Conservation (phyloP, 805 yeast genomes). For the Maudiozyma pseudohumilis region DNA sequence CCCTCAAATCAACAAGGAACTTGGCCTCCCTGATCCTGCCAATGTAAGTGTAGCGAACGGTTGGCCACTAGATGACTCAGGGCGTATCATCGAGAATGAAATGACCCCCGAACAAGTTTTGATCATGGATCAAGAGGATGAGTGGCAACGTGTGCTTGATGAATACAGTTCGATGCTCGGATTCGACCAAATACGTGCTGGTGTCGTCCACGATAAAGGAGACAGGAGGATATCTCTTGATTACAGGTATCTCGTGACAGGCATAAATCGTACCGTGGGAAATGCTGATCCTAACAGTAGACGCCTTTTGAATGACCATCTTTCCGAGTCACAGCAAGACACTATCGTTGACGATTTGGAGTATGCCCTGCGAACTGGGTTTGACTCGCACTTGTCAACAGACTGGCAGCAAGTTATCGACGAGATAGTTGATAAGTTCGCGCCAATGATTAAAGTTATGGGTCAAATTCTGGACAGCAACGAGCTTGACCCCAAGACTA, state of each 20-base stretch:
- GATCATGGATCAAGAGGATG: constrained; percentile 18
- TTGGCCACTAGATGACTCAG: constrained; percentile 24
- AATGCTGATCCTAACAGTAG: constrained; percentile 40
- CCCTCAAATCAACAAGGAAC: constrained; percentile 28
- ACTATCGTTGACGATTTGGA: constrained; percentile 32
- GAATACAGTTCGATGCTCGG: constrained; percentile 27
- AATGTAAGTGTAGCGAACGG: constrained; percentile 18
- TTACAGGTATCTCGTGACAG: constrained; percentile 43
- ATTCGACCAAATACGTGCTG: constrained; percentile 39
- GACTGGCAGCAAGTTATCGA: constrained; percentile 49
- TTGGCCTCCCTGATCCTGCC: constrained; percentile 32
- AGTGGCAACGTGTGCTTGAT: constrained; percentile 14
- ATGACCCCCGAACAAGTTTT: constrained; percentile 16
- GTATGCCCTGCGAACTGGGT: constrained; percentile 20
- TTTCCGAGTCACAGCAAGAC: constrained; percentile 28
- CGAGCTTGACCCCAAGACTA: constrained; percentile 5
- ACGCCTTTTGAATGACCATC: constrained; percentile 29
- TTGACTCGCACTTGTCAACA: constrained; percentile 35
- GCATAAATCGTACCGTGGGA: constrained; percentile 41
- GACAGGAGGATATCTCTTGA: constrained; percentile 43
- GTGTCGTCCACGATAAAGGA: constrained; percentile 37
- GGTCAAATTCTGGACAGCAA: constrained; percentile 30
- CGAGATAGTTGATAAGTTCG: constrained; percentile 41
- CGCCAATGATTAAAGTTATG: constrained; percentile 37
- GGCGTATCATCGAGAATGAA: constrained; percentile 13